Conservation (phyloP, 2,329 filamentous ascomycete genomes). For the Teratosphaeriaceae sp. region DNA sequence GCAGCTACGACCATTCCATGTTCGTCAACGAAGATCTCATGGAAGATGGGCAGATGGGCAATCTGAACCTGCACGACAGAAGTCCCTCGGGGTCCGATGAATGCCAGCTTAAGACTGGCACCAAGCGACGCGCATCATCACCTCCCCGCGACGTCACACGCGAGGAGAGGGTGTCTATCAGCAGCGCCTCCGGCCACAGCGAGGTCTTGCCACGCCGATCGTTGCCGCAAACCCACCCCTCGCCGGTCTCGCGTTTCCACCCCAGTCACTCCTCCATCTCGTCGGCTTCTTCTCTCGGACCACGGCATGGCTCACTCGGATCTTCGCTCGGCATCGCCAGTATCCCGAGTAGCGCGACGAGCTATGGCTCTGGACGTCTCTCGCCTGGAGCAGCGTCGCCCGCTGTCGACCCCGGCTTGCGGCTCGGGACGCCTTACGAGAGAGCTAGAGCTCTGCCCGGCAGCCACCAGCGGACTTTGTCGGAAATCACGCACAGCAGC, state of each 20-base stretch:
- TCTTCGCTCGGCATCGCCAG: slow-evolving; percentile 53
- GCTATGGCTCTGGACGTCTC: slow-evolving; percentile 52
- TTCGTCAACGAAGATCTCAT: slow-evolving; percentile 47
- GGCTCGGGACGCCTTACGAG: slow-evolving; percentile 49
- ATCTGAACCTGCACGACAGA: slow-evolving; percentile 49
- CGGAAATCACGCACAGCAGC: slow-evolving; percentile 33
- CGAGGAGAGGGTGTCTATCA: slow-evolving; percentile 39
- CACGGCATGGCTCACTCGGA: slow-evolving; percentile 56
- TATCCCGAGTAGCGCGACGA: slow-evolving; percentile 59
- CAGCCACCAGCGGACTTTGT: slow-evolving; percentile 36
- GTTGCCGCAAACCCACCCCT: slow-evolving; percentile 49
- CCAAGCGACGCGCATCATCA: slow-evolving; percentile 59
- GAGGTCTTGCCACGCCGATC: slow-evolving; percentile 51
- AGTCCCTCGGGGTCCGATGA: slow-evolving; percentile 42
- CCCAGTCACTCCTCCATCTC: slow-evolving; percentile 56
- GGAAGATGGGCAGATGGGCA: slow-evolving; percentile 47
- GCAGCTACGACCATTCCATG: slow-evolving; percentile 56
- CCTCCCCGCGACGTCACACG: slow-evolving; percentile 51
- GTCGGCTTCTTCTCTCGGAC: slow-evolving; percentile 56
- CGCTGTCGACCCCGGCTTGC: slow-evolving; percentile 47
- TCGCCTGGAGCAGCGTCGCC: slow-evolving; percentile 57
- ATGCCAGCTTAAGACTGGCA: slow-evolving; percentile 44
- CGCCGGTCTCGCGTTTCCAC: slow-evolving; percentile 48
- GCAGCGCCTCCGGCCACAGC: slow-evolving; percentile 35
- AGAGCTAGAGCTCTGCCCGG: slow-evolving; percentile 40